These are phyloP conservation scores for Jamesozyma gamospora DNA, from an alignment of 805 yeast genomes.

Conservation along the genomic window DNA sequence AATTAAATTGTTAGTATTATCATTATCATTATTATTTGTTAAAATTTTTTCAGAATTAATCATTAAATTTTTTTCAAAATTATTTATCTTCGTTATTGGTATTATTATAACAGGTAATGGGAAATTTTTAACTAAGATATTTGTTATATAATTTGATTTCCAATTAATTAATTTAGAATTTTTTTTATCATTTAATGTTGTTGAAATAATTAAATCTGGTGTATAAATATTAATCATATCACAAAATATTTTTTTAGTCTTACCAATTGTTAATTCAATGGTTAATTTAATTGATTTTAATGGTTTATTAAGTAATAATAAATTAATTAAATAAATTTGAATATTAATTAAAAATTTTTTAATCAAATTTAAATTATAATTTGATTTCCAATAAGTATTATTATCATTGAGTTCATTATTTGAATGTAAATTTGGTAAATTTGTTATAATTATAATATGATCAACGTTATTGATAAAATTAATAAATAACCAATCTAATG, in stretches of 20 bases:
- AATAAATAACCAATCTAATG: slow-evolving; percentile 58
- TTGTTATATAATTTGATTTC: slow-evolving; percentile 20
- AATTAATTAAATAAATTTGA: slow-evolving; percentile 13
- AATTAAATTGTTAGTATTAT: background rate
- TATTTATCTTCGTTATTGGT: slow-evolving; percentile 21
- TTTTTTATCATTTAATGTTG: slow-evolving; percentile 10
- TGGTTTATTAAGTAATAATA: slow-evolving; percentile 8
- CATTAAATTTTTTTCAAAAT: slow-evolving; percentile 17
- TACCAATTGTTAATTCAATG: slow-evolving; percentile 27
- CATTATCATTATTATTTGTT: too few relatives aligned
- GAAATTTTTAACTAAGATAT: slow-evolving; percentile 17
- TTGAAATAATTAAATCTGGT: slow-evolving; percentile 25
- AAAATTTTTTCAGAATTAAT: background rate
- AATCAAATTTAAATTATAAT: slow-evolving; percentile 21
- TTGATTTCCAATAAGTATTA: slow-evolving; percentile 23
- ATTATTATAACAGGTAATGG: slow-evolving; percentile 26
- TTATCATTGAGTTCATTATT: slow-evolving; percentile 1
- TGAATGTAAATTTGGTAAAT: slow-evolving; percentile 17
- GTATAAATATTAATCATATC: slow-evolving; percentile 27
- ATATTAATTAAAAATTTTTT: slow-evolving; percentile 15
- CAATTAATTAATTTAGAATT: slow-evolving; percentile 8
- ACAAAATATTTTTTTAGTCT: slow-evolving; percentile 15
- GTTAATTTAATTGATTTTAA: slow-evolving; percentile 24
- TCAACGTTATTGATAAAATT: slow-evolving; percentile 55
- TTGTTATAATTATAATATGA: slow-evolving; percentile 49